Conservation (phyloP, 2,329 filamentous ascomycete genomes). For the Colletotrichum somersetense region DNA sequence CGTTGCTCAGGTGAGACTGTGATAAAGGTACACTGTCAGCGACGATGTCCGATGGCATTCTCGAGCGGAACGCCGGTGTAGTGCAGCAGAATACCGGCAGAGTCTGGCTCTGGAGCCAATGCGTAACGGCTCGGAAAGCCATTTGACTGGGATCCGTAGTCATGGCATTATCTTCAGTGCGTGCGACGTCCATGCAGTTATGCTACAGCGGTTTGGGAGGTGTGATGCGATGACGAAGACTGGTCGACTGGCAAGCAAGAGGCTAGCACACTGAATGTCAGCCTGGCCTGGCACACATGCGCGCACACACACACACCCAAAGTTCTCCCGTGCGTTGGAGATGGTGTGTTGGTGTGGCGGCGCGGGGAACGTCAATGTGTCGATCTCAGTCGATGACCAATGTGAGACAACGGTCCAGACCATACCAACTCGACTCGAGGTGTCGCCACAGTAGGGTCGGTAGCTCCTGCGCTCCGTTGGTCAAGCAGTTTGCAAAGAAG, state of each 20-base stretch:
- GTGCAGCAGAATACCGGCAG: slow-evolving; percentile 42
- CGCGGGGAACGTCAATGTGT: slow-evolving; percentile 35
- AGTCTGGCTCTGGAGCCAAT: slow-evolving; percentile 42
- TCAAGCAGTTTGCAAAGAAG: slow-evolving; percentile 21
- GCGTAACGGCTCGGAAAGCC: slow-evolving; percentile 42
- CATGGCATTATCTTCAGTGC: slow-evolving; percentile 41
- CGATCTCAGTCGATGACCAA: slow-evolving; percentile 39
- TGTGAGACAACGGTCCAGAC: slow-evolving; percentile 28
- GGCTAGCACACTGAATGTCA: slow-evolving; percentile 14
- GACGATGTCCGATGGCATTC: slow-evolving; percentile 38
- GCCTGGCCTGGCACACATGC: neutral
- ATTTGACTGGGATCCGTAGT: slow-evolving; percentile 42
- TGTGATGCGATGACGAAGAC: slow-evolving; percentile 40
- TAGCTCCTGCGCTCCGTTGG: slow-evolving; percentile 5
- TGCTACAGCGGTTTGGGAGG: slow-evolving; percentile 33
- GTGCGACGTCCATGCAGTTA: slow-evolving; percentile 42
- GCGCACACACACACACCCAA: neutral
- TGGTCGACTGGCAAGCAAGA: slow-evolving; percentile 15
- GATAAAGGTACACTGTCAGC: slow-evolving; percentile 38
- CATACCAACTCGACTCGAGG: slow-evolving; percentile 23
- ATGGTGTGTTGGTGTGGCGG: slow-evolving; percentile 37
- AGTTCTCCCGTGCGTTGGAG: slow-evolving; percentile 37
- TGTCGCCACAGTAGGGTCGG: neutral
- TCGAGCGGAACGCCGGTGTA: slow-evolving; percentile 37
- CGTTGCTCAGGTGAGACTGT: slow-evolving; percentile 41